Base-by-base conservation (phyloP, 495 filamentous ascomycete genomes). In the Penicillium turbatum region DNA sequence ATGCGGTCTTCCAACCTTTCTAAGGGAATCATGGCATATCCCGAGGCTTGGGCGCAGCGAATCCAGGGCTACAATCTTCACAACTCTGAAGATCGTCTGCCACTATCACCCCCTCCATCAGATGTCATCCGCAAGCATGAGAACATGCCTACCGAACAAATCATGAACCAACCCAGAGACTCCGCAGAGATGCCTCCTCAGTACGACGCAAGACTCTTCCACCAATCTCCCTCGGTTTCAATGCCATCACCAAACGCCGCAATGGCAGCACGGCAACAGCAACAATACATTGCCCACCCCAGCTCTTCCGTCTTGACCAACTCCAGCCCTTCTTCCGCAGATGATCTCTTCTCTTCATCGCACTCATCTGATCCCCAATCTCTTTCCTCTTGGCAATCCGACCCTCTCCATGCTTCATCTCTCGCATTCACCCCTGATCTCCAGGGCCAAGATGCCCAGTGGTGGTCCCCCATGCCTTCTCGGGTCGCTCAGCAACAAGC, bases 381-480 rank as follows among this genome's bases (percentile, higher is more conserved):
- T 30, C 57, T 76, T 29, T 70, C 70, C 43, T 73, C 75, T 35
- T 78, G 75, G 73, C 67, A 76, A 58, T 72, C 73, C 15, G 73
- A 77, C 51, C 61, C 70, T 40, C 62, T 76, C 36, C 59, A 60
- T 11, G 56, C 73, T 40, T 62, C 69, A 11, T 62, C 60, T 49
- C 53, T 76, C 36, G 64, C 72, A 21, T 74, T 73, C 55, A 74
- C 72, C 7, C 70, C 71, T 32, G 72, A 74, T 40, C 57, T 78
- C 17, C 64, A 71, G 17, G 52, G 62, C 50, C 70, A 72, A 34
- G 73, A 78, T 48, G 41, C 60, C 12, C 67, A 72, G 17, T 77
- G 75, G 75, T 78, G 75, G 75, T 70, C 73, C 1, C 65, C 71
- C 29, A 68, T 76, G 64, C 62, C 69, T 31, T 59, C 68, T 21